Evolutionary conservation across 805 yeast genomes (phyloP).

Genomic region (Candida multigemmis): DNA sequence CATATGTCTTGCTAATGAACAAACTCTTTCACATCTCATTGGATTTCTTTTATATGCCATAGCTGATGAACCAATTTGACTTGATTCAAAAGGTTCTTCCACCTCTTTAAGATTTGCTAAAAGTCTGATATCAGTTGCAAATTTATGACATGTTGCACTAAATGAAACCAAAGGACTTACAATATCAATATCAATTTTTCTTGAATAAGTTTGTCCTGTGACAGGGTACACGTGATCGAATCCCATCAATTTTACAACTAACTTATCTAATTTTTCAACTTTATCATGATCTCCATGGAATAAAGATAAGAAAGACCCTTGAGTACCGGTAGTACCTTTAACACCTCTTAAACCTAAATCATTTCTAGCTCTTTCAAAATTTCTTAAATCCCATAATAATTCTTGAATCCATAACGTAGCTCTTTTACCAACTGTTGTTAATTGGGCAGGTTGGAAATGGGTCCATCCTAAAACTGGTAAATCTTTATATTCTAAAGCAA

Average conservation of each 20-base stretch:
- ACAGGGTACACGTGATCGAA: slow-evolving; percentile 94
- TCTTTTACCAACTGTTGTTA: slow-evolving; percentile 97
- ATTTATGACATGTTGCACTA: slow-evolving; percentile 94
- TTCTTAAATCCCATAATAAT: slow-evolving; percentile 94
- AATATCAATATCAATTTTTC: slow-evolving; percentile 95
- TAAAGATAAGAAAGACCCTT: slow-evolving; percentile 88
- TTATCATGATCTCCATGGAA: slow-evolving; percentile 96
- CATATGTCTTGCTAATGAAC: slow-evolving; percentile 94
- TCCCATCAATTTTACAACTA: slow-evolving; percentile 88
- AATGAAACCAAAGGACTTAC: slow-evolving; percentile 87
- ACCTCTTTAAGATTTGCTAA: slow-evolving; percentile 94
- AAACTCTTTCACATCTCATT: slow-evolving; percentile 98
- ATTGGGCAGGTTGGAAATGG: slow-evolving; percentile 98
- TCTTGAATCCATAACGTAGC: slow-evolving; percentile 98
- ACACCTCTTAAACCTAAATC: slow-evolving; percentile 97
- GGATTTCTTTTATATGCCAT: slow-evolving; percentile 99
- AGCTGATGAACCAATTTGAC: slow-evolving; percentile 97
- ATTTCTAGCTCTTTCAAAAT: slow-evolving; percentile 90
- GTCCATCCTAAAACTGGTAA: slow-evolving; percentile 98
- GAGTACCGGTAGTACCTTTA: slow-evolving; percentile 99
- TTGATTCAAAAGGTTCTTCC: slow-evolving; percentile 97
- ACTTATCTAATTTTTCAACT: slow-evolving; percentile 86
- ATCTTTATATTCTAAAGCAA: slow-evolving; percentile 89
- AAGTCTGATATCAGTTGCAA: slow-evolving; percentile 94
- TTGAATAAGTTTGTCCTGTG: slow-evolving; percentile 98